These are phyloP conservation scores for Taphrina sp. DNA, from an alignment of 1,139 yeast genomes.

Conservation along the genomic window DNA sequence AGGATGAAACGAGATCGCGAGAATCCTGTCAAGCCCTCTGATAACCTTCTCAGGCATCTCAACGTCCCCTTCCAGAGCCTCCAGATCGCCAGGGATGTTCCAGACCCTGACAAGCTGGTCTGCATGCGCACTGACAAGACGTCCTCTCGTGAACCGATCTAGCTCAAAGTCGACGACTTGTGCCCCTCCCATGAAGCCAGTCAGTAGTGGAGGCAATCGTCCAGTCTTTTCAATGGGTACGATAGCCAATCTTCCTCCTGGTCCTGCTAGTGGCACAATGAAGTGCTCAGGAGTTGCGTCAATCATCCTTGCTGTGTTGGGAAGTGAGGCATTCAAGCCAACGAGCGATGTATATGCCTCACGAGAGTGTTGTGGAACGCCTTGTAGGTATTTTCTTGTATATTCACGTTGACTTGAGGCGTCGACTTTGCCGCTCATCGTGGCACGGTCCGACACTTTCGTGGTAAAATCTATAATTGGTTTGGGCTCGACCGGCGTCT, in stretches of 20 bases:
- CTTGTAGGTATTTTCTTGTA: conserved; percentile 24
- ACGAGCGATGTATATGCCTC: conserved; percentile 25
- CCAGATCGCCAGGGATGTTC: conserved; percentile 18
- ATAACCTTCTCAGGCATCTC: conserved; percentile 17
- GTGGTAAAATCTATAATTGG: not conserved
- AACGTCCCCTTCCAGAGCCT: conserved; percentile 13
- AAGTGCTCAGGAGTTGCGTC: conserved; percentile 14
- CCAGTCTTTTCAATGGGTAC: conserved; percentile 7
- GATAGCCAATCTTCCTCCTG: conserved; percentile 26
- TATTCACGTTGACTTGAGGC: conserved; percentile 6
- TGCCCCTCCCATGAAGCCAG: conserved; percentile 23
- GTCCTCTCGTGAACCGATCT: conserved; percentile 13
- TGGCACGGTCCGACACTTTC: not conserved
- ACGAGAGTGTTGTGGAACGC: conserved; percentile 22
- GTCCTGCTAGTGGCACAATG: conserved; percentile 23
- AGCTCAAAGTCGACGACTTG: conserved; percentile 25
- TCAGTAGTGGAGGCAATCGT: conserved; percentile 20
- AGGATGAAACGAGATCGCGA: conserved; percentile 16
- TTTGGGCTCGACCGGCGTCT: not conserved
- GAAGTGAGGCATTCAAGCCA: conserved; percentile 24
- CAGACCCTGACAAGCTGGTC: conserved; percentile 21
- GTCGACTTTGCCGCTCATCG: not conserved
- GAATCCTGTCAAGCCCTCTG: conserved; percentile 24
- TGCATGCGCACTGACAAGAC: conserved; percentile 24
- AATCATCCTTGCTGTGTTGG: conserved; percentile 28